phyloP scores from a whole-genome alignment of 2,329 filamentous ascomycete species.

The Penicillium sp. region DNA sequence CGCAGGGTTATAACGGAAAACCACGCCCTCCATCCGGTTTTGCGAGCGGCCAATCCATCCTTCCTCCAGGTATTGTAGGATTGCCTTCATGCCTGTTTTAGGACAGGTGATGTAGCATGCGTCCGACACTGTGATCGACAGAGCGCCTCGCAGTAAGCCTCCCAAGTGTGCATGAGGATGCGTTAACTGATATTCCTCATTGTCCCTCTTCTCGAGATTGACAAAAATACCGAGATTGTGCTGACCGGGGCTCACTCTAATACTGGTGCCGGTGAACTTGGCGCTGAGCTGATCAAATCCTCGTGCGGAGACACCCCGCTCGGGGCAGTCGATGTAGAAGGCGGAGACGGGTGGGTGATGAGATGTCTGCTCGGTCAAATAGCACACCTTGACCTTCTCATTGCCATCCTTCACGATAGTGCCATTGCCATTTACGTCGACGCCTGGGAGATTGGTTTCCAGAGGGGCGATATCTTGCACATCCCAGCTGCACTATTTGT shows the following conservation, averaged over 20 bases:
- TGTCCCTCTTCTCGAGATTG: conserved; percentile 72
- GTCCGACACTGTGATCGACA: conserved; percentile 88
- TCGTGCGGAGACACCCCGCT: conserved; percentile 81
- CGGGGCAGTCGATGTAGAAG: conserved; percentile 89
- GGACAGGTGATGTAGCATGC: conserved; percentile 84
- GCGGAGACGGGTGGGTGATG: conserved; percentile 97
- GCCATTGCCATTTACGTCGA: conserved; percentile 34
- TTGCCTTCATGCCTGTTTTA: conserved; percentile 87
- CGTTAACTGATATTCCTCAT: conserved; percentile 92
- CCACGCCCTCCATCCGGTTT: conserved; percentile 85
- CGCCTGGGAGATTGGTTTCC: conserved; percentile 47
- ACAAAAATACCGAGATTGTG: conserved; percentile 97
- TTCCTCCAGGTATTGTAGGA: conserved; percentile 90
- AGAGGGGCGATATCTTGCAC: conserved; percentile 74
- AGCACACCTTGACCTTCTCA: conserved; percentile 74
- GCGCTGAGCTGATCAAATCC: conserved; percentile 96
- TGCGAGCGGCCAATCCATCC: conserved; percentile 91
- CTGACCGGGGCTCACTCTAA: conserved; percentile 86
- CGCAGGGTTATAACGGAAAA: conserved; percentile 86
- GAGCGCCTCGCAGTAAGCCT: conserved; percentile 80
- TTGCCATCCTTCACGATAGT: conserved; percentile 35
- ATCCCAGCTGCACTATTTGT: conserved; percentile 91
- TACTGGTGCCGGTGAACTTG: conserved; percentile 94
- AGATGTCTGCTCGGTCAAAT: conserved; percentile 95
- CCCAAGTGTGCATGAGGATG: conserved; percentile 93